Conservation (phyloP, 2,329 filamentous ascomycete species). For the Tothia fuscella region DNA sequence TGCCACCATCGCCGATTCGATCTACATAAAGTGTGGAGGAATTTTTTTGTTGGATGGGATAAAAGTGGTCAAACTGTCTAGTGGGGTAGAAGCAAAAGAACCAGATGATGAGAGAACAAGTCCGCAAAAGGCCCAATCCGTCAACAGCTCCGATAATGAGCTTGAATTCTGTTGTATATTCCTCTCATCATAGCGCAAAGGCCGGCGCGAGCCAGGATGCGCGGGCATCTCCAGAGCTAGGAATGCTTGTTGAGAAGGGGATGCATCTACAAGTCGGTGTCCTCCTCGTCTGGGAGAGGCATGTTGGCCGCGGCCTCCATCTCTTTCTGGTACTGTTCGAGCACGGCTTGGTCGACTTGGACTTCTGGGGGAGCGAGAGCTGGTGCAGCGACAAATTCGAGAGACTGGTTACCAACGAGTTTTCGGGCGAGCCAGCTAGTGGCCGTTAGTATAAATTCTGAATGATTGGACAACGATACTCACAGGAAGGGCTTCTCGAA, state of each 20-base stretch:
- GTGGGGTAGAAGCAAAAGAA: too few species aligned
- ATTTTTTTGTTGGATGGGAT: too few species aligned
- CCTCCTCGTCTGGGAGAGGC: constrained; percentile 92
- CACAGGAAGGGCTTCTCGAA: constrained; percentile 98
- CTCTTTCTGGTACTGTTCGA: constrained; percentile 76
- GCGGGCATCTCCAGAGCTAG: too few species aligned
- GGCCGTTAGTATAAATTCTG: neutral
- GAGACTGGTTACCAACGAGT: constrained; percentile 81
- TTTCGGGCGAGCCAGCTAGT: constrained; percentile 83
- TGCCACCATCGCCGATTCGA: too few species aligned
- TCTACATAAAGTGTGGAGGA: too few species aligned
- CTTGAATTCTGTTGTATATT: too few species aligned
- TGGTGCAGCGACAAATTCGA: constrained; percentile 92
- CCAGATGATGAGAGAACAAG: too few species aligned
- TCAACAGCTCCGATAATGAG: too few species aligned
- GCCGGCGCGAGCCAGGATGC: too few species aligned
- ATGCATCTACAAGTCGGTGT: constrained; percentile 45
- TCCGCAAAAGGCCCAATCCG: too few species aligned
- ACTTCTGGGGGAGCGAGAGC: constrained; percentile 92
- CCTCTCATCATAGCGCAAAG: too few species aligned
- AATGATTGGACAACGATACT: neutral
- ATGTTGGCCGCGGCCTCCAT: constrained; percentile 68
- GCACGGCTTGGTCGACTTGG: constrained; percentile 70
- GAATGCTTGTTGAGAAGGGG: neutral
- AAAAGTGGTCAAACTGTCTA: too few species aligned